Percentiles rank a stretch among this genome's conserved stretches.
Conservation (phyloP, 805 yeast species). For the Priceomyces castillae region DNA sequence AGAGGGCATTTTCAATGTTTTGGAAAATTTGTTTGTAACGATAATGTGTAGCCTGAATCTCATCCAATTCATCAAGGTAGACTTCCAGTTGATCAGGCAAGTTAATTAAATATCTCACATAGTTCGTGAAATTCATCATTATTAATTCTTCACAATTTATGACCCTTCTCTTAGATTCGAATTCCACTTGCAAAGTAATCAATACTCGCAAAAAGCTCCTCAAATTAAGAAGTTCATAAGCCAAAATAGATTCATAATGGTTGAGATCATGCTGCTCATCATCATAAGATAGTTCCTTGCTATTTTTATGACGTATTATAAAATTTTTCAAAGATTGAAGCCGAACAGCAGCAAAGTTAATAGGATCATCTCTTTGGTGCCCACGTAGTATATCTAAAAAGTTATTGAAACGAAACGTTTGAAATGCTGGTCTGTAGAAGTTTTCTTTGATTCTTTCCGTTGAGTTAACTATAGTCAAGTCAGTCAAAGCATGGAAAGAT, state of each 20-base stretch:
- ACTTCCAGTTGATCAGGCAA: conserved; percentile 23
- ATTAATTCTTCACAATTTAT: conserved; percentile 33
- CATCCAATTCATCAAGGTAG: conserved; percentile 16
- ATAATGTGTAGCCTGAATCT: conserved; percentile 25
- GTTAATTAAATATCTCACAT: conserved; percentile 30
- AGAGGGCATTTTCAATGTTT: conserved; percentile 25
- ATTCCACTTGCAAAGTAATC: conserved; percentile 15
- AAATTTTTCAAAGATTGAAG: conserved; percentile 31
- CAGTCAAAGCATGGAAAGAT: conserved; percentile 19
- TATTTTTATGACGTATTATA: conserved; percentile 18
- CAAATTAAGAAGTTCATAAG: conserved; percentile 26
- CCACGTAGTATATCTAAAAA: conserved; percentile 30
- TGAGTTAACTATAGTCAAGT: conserved; percentile 25
- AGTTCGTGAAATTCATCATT: conserved; percentile 37
- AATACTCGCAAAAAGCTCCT: conserved; percentile 27
- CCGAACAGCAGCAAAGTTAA: conserved; percentile 35
- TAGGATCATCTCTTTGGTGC: conserved; percentile 35
- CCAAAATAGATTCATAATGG: conserved; percentile 29
- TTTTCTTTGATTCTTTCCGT: conserved; percentile 17
- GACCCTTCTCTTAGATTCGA: conserved; percentile 6
- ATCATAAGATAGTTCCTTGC: conserved; percentile 7
- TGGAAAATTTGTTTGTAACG: conserved; percentile 25
- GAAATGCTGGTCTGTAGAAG: conserved; percentile 28
- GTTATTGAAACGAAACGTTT: conserved; percentile 27
- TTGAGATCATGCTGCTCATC: conserved; percentile 18